Conservation (phyloP, 257 asterid species). For the Scutellaria minor region DNA sequence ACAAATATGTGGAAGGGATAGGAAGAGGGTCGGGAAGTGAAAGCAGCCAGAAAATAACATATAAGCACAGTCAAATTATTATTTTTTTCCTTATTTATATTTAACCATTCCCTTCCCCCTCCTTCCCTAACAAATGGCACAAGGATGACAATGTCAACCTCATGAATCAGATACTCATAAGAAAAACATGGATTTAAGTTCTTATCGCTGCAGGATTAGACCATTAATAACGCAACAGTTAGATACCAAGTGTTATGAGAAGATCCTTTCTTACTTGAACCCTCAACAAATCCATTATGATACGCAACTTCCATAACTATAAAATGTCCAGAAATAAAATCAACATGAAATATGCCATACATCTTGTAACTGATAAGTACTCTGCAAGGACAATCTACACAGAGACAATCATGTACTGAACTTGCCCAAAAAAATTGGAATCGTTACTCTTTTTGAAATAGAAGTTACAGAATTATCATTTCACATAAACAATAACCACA, state of each 20-base stretch:
- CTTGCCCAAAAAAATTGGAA: slow-evolving; percentile 1
- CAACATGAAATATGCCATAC: slow-evolving; percentile 9
- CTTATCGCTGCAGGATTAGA: slow-evolving; percentile 10
- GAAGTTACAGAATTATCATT: slow-evolving; percentile 25
- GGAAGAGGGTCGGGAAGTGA: slow-evolving; percentile 16
- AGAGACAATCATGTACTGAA: slow-evolving; percentile 2
- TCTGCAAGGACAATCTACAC: neutral
- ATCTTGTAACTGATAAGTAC: neutral
- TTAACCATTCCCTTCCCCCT: slow-evolving; percentile 1
- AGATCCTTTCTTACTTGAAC: slow-evolving; percentile 3
- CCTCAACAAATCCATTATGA: slow-evolving; percentile 22
- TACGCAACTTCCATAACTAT: slow-evolving; percentile 16
- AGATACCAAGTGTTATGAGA: neutral
- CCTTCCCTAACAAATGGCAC: slow-evolving; percentile 7
- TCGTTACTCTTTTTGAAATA: neutral
- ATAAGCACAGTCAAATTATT: slow-evolving; percentile 3
- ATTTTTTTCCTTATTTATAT: neutral
- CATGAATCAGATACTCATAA: slow-evolving; percentile 9
- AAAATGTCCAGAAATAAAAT: slow-evolving; percentile 2
- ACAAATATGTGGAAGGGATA: slow-evolving; percentile 1
- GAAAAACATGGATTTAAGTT: neutral
- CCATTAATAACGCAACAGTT: neutral
- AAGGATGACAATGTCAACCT: neutral
- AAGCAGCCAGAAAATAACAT: slow-evolving; percentile 14
- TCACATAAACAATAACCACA: neutral